These are phyloP conservation scores for Pisolithus orientalis DNA, from an alignment of 768 basidiomycete species.

Conservation along the genomic window DNA sequence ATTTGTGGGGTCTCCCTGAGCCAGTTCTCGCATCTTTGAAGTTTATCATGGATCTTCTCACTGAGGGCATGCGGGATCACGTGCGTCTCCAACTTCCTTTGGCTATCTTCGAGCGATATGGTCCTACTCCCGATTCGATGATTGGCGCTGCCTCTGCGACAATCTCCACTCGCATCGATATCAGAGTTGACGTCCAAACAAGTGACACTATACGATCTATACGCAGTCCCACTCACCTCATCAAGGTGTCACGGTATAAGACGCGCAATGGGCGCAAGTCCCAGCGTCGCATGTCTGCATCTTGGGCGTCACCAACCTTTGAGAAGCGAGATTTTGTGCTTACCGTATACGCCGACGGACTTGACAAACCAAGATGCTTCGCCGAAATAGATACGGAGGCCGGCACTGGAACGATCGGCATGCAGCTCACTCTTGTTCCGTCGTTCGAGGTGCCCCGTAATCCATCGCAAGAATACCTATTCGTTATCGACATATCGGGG, in stretches of 20 bases:
- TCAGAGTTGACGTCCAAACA: conserved; percentile 44
- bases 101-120: conserved; percentile 47
- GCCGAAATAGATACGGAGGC: conserved; percentile 35
- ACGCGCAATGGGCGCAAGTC: conserved; percentile 25
- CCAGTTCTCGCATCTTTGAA: conserved; percentile 11
- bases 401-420: conserved; percentile 31
- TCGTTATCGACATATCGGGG: conserved; percentile 53
- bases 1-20: no score
- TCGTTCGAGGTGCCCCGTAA: conserved; percentile 39
- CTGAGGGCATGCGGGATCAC: conserved; percentile 42
- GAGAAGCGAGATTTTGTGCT: conserved; percentile 48
- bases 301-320: conserved; percentile 35
- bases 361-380: conserved; percentile 54
- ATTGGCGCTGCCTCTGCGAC: conserved; percentile 22
- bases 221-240: conserved; percentile 39
- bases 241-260: conserved; percentile 29
- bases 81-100: conserved; percentile 52
- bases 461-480: conserved; percentile 49
- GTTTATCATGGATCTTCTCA: conserved; percentile 49
- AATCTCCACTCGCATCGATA: conserved; percentile 30
- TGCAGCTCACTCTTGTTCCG: conserved; percentile 53
- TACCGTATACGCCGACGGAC: conserved; percentile 38
- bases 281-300: conserved; percentile 18
- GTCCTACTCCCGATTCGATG: conserved; percentile 36
- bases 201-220: conserved; percentile 36